A percentile compares a stretch with the other conserved stretches of the same genome.
phyloP scores from a whole-genome alignment of 2,329 filamentous ascomycete genomes.

The Xylaria sp. region DNA sequence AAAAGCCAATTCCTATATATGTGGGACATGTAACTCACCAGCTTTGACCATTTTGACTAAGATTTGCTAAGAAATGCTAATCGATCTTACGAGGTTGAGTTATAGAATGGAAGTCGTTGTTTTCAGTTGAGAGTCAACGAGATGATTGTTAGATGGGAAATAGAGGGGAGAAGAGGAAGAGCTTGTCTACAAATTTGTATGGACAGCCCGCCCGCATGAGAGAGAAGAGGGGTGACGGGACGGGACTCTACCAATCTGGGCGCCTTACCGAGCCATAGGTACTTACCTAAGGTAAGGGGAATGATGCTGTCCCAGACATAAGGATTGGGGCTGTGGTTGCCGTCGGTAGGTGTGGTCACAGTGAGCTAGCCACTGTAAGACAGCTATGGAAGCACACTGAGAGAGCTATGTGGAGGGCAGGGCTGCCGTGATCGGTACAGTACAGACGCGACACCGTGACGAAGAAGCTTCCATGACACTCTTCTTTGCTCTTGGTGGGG shows the following conservation, averaged over 20 bases:
- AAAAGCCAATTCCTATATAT: constrained; percentile 32
- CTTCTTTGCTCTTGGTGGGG: constrained; percentile 1
- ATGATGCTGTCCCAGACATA: background rate
- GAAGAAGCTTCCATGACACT: constrained; percentile 12
- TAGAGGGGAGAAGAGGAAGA: constrained; percentile 17
- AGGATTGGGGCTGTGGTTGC: background rate
- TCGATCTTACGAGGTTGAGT: constrained; percentile 29
- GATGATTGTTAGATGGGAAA: constrained; percentile 21
- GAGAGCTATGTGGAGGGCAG: background rate
- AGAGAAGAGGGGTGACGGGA: constrained; percentile 21
- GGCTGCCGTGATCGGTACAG: constrained; percentile 3
- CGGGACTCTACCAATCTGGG: too few species aligned
- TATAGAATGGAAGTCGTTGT: constrained; percentile 15
- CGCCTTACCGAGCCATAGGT: background rate
- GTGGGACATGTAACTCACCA: constrained; percentile 38
- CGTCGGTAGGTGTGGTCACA: constrained; percentile 1
- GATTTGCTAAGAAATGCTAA: constrained; percentile 45
- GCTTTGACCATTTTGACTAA: constrained; percentile 96
- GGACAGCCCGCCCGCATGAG: constrained; percentile 8
- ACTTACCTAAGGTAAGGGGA: background rate
- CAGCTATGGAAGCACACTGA: background rate
- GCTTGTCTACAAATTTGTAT: constrained; percentile 31
- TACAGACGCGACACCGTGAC: background rate
- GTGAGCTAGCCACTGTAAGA: constrained; percentile 12
- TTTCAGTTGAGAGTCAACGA: constrained; percentile 21